These are phyloP conservation scores for Tetrapisispora namnaoensis DNA, from an alignment of 805 yeast species.

Conservation along the genomic window DNA sequence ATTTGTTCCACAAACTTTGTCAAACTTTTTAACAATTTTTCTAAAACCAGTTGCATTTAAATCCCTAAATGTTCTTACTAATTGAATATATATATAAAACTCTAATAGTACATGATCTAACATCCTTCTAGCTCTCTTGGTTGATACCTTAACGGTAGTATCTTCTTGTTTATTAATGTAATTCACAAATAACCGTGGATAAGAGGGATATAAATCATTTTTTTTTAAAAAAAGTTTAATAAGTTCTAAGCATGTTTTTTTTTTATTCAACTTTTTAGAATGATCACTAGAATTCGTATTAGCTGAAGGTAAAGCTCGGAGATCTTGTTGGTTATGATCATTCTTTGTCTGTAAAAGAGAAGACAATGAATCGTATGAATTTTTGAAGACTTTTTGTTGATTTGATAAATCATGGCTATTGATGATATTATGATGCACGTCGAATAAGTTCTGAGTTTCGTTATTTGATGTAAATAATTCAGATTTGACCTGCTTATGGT, in stretches of 20 bases:
- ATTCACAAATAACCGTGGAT: constrained; percentile 13
- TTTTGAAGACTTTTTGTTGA: background rate
- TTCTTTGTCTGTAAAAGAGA: constrained; percentile 1
- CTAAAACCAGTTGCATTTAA: constrained; percentile 83
- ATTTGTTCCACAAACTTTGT: constrained; percentile 39
- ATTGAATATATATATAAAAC: constrained; percentile 24
- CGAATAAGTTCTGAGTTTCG: background rate
- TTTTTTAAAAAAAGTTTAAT: constrained; percentile 10
- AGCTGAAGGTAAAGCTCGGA: background rate
- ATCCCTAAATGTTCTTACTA: constrained; percentile 41
- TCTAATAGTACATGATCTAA: constrained; percentile 25
- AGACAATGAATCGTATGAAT: constrained; percentile 3
- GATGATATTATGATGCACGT: background rate
- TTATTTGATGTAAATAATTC: background rate
- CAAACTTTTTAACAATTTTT: constrained; percentile 83
- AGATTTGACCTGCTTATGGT: constrained; percentile 6
- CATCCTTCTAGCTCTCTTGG: constrained; percentile 7
- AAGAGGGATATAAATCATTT: constrained; percentile 24
- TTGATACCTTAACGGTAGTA: background rate
- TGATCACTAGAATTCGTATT: background rate
- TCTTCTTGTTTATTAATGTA: background rate
- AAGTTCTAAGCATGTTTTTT: background rate
- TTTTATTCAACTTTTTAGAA: background rate
- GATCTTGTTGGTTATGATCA: background rate
- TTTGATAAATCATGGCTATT: background rate